These are phyloP conservation scores for Naegleria fowleri DNA, from an alignment of 208 protist species.

Conservation along the genomic window DNA sequence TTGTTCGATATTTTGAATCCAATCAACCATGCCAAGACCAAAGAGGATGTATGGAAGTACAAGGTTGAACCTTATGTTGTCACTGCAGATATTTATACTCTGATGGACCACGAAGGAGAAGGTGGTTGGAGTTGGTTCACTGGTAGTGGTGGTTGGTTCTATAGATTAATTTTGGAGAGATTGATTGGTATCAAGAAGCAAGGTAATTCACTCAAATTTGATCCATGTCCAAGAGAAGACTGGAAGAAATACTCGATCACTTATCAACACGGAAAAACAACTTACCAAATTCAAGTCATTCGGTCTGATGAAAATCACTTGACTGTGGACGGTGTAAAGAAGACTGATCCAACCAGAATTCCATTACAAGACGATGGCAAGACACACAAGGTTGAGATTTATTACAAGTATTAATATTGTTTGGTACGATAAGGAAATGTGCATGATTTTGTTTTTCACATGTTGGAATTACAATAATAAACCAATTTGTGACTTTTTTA, in stretches of 20 bases:
- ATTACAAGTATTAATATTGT: background rate
- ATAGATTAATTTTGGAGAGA: conserved; percentile 5
- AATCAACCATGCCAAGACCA: conserved; percentile 28
- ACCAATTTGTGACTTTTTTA: no score
- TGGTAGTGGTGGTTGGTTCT: conserved; percentile 27
- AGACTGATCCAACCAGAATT: background rate
- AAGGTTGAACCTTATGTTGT: conserved; percentile 29
- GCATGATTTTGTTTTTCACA: no score
- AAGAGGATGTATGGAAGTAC: conserved; percentile 14
- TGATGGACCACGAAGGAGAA: conserved; percentile 24
- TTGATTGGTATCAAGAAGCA: background rate
- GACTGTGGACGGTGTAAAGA: conserved; percentile 1
- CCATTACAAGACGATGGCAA: conserved; percentile 11
- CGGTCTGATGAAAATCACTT: background rate
- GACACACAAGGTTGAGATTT: conserved; percentile 26
- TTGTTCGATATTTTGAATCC: conserved; percentile 34
- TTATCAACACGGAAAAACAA: conserved; percentile 2
- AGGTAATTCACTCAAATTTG: background rate
- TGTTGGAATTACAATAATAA: no score
- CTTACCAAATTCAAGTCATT: background rate
- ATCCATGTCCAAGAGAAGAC: conserved; percentile 16
- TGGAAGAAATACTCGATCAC: conserved; percentile 9
- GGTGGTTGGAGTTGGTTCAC: conserved; percentile 33
- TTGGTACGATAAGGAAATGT: no score
- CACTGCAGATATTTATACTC: conserved; percentile 28